Base-by-base conservation (phyloP, 352 stramenopile species). In the Proteromonas lacertae region DNA sequence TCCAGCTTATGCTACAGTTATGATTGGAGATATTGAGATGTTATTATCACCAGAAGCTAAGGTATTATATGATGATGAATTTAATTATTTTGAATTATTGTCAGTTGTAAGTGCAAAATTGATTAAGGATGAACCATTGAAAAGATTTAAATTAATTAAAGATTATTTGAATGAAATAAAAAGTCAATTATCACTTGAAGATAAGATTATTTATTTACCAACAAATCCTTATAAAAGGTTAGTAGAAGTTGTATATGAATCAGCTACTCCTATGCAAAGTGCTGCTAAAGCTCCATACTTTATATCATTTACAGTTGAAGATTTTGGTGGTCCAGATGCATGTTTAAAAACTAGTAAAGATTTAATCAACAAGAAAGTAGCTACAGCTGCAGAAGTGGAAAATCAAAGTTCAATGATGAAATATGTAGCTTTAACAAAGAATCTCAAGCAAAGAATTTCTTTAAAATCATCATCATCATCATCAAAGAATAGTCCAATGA, bases 251-350 rank as follows among this genome's bases (percentile, higher is more conserved):
- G 16, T 37, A 5, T 18, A 32, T n/a, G 22, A 42, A 16, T 39
- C n/a, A 22, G 45, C 29, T 10, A 31, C 20, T 1, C 28, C 45
- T 2, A 53, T 55, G 45, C 45, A 48, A 32, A 50, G 40, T 0
- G 45, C 45, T 13, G 48, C 43, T 2, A 55, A 55, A 38, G 45
- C 32, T 16, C 48, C 48, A 13, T 53, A 42, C 29, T 35, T 50
- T 1, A 16, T 53, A 6, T 32, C 28, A 34, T 55, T 55, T 29
- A 29, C 16, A 9, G 42, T 44, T 20, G 29, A 30, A 9, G 23
- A 17, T 7, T 54, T 38, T 34, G 24, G 48, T 30, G 46, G 46
- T 9, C 46, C 46, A 4, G 46, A 52, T 32, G 30, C 28, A 19
- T 36, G 20, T 16, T 6, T 45, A 4, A 12, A 12, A 9, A 9